A percentile compares a stretch with the other conserved stretches of the same genome.
Conservation (phyloP, 805 yeast species). For the Metschnikowia shivogae region DNA sequence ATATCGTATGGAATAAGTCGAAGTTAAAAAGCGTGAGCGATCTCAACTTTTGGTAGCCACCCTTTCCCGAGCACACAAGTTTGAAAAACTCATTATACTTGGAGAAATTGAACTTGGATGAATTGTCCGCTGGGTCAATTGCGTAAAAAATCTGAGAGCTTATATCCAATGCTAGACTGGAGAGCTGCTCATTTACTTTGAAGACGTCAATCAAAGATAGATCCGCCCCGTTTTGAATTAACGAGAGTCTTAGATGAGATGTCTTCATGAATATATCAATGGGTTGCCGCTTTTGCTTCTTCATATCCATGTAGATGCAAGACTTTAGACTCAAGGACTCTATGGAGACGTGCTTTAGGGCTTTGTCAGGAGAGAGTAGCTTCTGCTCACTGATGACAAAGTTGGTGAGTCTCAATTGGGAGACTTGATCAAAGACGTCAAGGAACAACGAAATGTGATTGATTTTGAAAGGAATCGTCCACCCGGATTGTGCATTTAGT, state of each 20-base stretch:
- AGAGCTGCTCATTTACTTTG: constrained; percentile 32
- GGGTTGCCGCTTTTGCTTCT: constrained; percentile 14
- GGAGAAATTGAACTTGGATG: constrained; percentile 28
- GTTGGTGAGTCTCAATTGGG: constrained; percentile 41
- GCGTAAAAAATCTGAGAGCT: constrained; percentile 43
- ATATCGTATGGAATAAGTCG: constrained; percentile 23
- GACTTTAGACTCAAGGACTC: constrained; percentile 13
- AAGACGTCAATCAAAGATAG: constrained; percentile 47
- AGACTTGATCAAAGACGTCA: constrained; percentile 35
- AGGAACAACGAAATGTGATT: constrained; percentile 45
- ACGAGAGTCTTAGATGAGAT: constrained; percentile 31
- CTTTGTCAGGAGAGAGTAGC: constrained; percentile 9
- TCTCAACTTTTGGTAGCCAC: constrained; percentile 26
- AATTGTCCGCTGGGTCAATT: constrained; percentile 10
- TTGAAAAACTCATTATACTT: constrained; percentile 25
- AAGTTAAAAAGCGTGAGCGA: constrained; percentile 29
- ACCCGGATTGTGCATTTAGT: constrained; percentile 43
- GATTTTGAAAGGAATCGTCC: constrained; percentile 48
- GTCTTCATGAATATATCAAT: constrained; percentile 41
- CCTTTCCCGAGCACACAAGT: constrained; percentile 32
- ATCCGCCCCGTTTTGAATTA: constrained; percentile 42
- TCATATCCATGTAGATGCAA: constrained; percentile 13
- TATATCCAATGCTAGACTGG: constrained; percentile 44
- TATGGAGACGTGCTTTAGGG: constrained; percentile 4
- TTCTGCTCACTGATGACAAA: constrained; percentile 45